These are phyloP conservation scores for Saccharomycopsis schoenii DNA, from an alignment of 805 yeast genomes.

Conservation along the genomic window DNA sequence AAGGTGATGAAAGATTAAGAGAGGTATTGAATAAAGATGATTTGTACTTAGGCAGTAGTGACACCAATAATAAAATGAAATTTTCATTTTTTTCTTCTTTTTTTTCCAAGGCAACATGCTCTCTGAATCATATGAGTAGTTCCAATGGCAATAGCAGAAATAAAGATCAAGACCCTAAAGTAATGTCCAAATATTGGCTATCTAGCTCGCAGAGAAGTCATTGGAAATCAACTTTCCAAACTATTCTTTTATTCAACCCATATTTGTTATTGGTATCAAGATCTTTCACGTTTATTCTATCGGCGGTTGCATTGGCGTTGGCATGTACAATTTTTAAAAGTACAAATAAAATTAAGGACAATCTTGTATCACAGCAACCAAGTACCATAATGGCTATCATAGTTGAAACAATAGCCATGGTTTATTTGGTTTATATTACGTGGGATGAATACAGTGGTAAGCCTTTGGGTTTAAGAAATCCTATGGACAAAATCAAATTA, in stretches of 20 bases:
- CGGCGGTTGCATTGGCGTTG: constrained; percentile 60
- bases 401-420: constrained; percentile 70
- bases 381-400: constrained; percentile 88
- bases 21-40: constrained; percentile 35
- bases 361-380: constrained; percentile 58
- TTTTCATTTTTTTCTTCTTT: neutral
- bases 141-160: constrained; percentile 3
- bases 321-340: constrained; percentile 47
- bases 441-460: constrained; percentile 87
- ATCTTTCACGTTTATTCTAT: constrained; percentile 44
- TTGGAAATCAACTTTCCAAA: constrained; percentile 51
- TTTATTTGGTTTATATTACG: constrained; percentile 72
- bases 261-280: constrained; percentile 74
- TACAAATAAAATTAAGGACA: constrained; percentile 13
- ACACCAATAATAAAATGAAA: neutral
- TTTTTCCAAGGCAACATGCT: neutral
- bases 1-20: constrained; percentile 57
- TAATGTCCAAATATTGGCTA: constrained; percentile 58
- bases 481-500: constrained; percentile 71
- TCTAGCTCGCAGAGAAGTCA: constrained; percentile 50
- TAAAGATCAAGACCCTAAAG: constrained; percentile 29
- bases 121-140: constrained; percentile 16
- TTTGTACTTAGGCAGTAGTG: neutral
- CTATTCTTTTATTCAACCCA: constrained; percentile 62
- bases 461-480: constrained; percentile 84